Percentiles rank a stretch among this genome's conserved stretches.
phyloP scores from a whole-genome alignment of 352 stramenopile species.

The Globisporangium paddicum region DNA sequence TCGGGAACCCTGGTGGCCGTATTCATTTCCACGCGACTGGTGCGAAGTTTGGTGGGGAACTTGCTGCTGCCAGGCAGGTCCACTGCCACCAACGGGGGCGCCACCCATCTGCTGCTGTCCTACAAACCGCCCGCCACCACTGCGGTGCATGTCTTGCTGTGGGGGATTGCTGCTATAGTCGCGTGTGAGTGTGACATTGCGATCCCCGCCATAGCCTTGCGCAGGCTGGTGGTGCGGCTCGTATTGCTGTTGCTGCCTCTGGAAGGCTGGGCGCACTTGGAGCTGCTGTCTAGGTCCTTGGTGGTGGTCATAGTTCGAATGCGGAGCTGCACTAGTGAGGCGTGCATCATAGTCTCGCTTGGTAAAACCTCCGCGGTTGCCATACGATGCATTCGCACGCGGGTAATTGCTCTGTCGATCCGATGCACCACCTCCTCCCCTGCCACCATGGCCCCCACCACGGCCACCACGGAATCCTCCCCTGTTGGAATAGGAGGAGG shows the following conservation, averaged over 20 bases:
- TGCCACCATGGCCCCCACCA: constrained; percentile 4
- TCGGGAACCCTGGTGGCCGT: constrained; percentile 1
- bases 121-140: constrained; percentile 1
- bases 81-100: background rate
- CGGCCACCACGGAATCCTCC: constrained; percentile 11
- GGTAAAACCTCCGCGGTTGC: background rate
- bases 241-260: constrained; percentile 8
- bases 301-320: constrained; percentile 2
- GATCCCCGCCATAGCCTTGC: constrained; percentile 5
- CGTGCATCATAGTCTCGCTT: constrained; percentile 7
- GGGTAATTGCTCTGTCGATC: constrained; percentile 10
- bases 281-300: constrained; percentile 9
- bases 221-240: constrained; percentile 4
- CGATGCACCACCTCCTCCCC: background rate
- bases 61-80: constrained; percentile 9
- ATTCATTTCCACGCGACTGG: constrained; percentile 5
- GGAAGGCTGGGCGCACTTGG: constrained; percentile 6
- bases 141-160: constrained; percentile 3
- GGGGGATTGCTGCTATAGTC: constrained; percentile 11
- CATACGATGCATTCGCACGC: constrained; percentile 2
- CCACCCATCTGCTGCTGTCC: constrained; percentile 4
- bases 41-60: background rate
- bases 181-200: constrained; percentile 7
- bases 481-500: background rate
- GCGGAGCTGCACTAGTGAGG: background rate